Evolutionary conservation across 2,329 filamentous ascomycete genomes (phyloP), one percentile per base, ranked within the genome.

Genomic region (Rugonectria rugulosa): DNA sequence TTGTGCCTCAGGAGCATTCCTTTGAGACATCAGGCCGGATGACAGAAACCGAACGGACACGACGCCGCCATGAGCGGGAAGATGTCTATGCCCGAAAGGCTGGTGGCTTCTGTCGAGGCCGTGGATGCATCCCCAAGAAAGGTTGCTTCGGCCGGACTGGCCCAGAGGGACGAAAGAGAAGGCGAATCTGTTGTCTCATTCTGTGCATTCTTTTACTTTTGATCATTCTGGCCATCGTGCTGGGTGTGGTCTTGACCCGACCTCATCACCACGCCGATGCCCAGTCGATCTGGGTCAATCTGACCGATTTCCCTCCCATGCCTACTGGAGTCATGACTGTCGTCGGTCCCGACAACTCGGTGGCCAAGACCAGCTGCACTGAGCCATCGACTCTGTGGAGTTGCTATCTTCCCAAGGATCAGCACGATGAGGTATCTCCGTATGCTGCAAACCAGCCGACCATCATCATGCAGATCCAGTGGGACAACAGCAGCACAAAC

Each of bases 271-370:
- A 62, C 9, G 36, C 61, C n/a, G 63, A 65, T 44, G 46, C 61
- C 8, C 73, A 74, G n/a, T 79, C 78, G 1, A 78, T 79, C 46
- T 97, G 91, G 89, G 80, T 97, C 53, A 97, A 96, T 69, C 72
- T 96, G 58, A 96, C 93, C 1, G 87, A 88, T 45, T 97, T 91
- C 63, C 93, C 93, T 15, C 89, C 92, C 0, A 91, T 97, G 67
- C 91, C 91, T 2, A 94, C 90, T 0, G 94, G 93, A 0, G 82
- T 94, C 15, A 81, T 91, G 57, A 96, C 91, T 0, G 82, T 97
- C 14, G 84, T 90, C 14, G 89, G 88, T 5, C 86, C 92, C 0
- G 84, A 90, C 63, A 86, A 89, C 44, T 82, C 83, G 0, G 75
- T 81, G 2, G 76, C 84, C n/a, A 82, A 85, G 49, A 84, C 84